phyloP scores from a whole-genome alignment of 164 flowering plant genomes.

The Magnolia officinalis region DNA sequence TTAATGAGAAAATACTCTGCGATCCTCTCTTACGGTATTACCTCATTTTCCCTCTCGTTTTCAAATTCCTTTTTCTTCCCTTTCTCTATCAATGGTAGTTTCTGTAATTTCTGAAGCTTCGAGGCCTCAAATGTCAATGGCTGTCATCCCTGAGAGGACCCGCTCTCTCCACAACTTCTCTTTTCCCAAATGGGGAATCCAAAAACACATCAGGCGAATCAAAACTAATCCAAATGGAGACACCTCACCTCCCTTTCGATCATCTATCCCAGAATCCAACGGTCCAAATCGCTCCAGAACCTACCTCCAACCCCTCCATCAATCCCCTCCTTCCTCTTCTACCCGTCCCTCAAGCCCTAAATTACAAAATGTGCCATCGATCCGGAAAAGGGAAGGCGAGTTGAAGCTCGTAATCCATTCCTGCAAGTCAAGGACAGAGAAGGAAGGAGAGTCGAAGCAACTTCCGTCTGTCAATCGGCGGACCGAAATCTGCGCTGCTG shows the following conservation, averaged over 20 bases:
- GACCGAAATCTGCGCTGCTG: background rate
- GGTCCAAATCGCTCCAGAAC: background rate
- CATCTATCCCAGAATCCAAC: background rate
- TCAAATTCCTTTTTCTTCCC: too few relatives aligned
- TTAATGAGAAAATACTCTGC: too few relatives aligned
- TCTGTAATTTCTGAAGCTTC: background rate
- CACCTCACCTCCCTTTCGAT: background rate
- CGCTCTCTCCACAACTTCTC: background rate
- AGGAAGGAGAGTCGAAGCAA: too few relatives aligned
- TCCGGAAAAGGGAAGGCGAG: too few relatives aligned
- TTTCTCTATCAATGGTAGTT: too few relatives aligned
- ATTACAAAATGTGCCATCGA: background rate
- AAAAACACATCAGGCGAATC: background rate
- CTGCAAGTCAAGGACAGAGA: too few relatives aligned
- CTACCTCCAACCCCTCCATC: too few relatives aligned
- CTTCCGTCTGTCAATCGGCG: conserved; percentile 6
- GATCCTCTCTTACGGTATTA: too few relatives aligned
- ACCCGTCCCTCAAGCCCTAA: background rate
- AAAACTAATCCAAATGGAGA: too few relatives aligned
- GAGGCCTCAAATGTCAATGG: background rate
- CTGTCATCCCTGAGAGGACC: background rate
- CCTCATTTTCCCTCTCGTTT: too few relatives aligned
- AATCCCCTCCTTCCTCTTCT: too few relatives aligned
- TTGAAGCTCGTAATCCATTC: too few relatives aligned
- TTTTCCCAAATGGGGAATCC: background rate